Base-by-base conservation (phyloP, 2,329 filamentous ascomycete species). In the Metarhizium robertsii region DNA sequence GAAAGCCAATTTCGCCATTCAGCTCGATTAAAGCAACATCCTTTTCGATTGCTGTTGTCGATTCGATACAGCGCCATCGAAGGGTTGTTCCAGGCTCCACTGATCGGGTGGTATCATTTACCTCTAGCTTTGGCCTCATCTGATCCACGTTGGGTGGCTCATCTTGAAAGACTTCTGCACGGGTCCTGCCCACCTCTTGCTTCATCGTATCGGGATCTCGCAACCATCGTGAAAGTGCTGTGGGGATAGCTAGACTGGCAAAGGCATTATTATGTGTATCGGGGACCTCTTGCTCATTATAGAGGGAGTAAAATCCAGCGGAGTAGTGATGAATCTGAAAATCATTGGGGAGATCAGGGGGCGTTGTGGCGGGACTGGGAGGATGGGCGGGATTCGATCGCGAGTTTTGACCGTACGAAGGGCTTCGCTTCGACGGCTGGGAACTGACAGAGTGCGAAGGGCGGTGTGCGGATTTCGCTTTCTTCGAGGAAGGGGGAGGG, bases 391-490 rank as follows among this genome's bases (percentile, higher is more conserved):
- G 64, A 75, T 85, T 69, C 66, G 78, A 59, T 73, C 85, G 71
- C 73, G 83, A 68, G 67, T 86, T 89, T 66, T 87, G 90, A 55
- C 80, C 78, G 57, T 84, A 80, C 2, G 80, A 80, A 54, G 87
- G 80, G 57, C 83, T 84, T 57, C 85, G 81, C 63, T 86, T 83
- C 48, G 81, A 74, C 30, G 82, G 77, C 52, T 86, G 76, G n/a
- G 86, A 87, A 62, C 83, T 85, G 60, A 89, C 74, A 1, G 92
- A 95, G 57, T 86, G 85, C 36, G 85, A 91, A 0, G 88, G 72
- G 60, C 88, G 88, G 73, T 96, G 92, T 50, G 80, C 84, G n/a
- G 80, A 85, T 71, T 95, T 96, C 1, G 86, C 69, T 65, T 90
- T 91, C 71, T 96, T 96, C 43, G 83, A 69, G 2, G 87, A 81